These are phyloP conservation scores for Rhynchosporium secalis DNA, from an alignment of 2,329 filamentous ascomycete genomes.

Conservation along the genomic window DNA sequence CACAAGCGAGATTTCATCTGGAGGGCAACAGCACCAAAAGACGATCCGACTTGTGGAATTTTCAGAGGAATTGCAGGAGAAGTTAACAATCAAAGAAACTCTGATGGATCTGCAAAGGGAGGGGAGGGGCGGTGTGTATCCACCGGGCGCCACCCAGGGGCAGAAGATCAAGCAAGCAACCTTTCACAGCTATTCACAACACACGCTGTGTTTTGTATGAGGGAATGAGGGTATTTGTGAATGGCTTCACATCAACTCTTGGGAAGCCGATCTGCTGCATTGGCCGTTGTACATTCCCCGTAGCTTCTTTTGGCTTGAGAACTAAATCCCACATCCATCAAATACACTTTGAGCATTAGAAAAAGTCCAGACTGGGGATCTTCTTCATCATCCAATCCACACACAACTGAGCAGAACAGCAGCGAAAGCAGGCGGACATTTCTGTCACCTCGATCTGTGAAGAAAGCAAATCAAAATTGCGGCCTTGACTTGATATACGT, in stretches of 20 bases:
- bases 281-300: constrained; percentile 21
- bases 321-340: constrained; percentile 31
- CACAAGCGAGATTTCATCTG: constrained; percentile 29
- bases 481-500: too few species aligned
- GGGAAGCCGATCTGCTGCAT: background rate
- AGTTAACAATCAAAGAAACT: constrained; percentile 17
- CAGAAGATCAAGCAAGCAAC: constrained; percentile 11
- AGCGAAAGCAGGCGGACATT: too few species aligned
- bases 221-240: constrained; percentile 20
- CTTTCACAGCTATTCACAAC: constrained; percentile 23
- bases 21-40: constrained; percentile 26
- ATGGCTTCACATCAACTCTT: constrained; percentile 22
- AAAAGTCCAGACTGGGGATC: background rate
- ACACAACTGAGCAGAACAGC: too few species aligned
- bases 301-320: background rate
- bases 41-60: constrained; percentile 26
- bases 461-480: too few species aligned
- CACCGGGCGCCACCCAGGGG: constrained; percentile 5
- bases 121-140: constrained; percentile 30
- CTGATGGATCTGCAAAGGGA: constrained; percentile 24
- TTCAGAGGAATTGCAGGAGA: constrained; percentile 3
- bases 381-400: background rate
- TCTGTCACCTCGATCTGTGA: too few species aligned
- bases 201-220: constrained; percentile 26
- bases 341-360: background rate